phyloP scores from a whole-genome alignment of 2,329 filamentous ascomycete species.

The Arthroderma uncinatum region DNA sequence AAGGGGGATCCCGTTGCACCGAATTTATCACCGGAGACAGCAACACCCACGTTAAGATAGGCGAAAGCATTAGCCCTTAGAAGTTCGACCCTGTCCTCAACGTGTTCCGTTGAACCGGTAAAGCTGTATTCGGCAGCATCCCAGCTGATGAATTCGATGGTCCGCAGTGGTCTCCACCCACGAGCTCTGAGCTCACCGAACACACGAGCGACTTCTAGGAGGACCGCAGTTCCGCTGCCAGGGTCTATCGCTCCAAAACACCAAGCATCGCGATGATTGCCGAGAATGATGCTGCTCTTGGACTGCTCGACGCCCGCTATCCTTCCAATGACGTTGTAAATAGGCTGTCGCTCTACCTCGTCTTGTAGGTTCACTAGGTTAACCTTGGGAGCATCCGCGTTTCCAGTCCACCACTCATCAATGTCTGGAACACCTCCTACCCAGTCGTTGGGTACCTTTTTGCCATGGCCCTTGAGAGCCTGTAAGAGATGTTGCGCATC shows the following conservation, averaged over 20 bases:
- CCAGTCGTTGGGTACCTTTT: conserved; percentile 60
- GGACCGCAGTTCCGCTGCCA: conserved; percentile 76
- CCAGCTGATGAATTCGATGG: conserved; percentile 95
- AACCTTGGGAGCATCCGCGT: conserved; percentile 61
- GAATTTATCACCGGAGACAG: conserved; percentile 64
- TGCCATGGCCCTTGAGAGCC: conserved; percentile 62
- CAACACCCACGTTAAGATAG: conserved; percentile 85
- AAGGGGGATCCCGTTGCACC: conserved; percentile 70
- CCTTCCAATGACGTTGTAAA: conserved; percentile 83
- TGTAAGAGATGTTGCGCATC: conserved; percentile 73
- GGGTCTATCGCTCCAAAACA: conserved; percentile 78
- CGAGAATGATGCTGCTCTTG: conserved; percentile 75
- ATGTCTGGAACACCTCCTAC: conserved; percentile 64
- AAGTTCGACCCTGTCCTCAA: conserved; percentile 67
- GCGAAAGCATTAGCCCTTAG: conserved; percentile 66
- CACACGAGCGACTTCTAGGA: conserved; percentile 78
- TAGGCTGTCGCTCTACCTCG: conserved; percentile 66
- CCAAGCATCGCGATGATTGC: conserved; percentile 90
- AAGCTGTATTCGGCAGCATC: conserved; percentile 88
- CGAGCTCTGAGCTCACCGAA: conserved; percentile 65
- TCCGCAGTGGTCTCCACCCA: conserved; percentile 86
- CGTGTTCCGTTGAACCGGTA: conserved; percentile 87
- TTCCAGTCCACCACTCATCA: conserved; percentile 74
- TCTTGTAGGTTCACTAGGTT: conserved; percentile 79
- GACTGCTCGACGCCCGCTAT: conserved; percentile 75